A percentile compares a stretch with the other conserved stretches of the same genome.
These are phyloP conservation scores for Mallotus nudiflorus DNA, from an alignment of 345 rosid species.

Conservation along the genomic window DNA sequence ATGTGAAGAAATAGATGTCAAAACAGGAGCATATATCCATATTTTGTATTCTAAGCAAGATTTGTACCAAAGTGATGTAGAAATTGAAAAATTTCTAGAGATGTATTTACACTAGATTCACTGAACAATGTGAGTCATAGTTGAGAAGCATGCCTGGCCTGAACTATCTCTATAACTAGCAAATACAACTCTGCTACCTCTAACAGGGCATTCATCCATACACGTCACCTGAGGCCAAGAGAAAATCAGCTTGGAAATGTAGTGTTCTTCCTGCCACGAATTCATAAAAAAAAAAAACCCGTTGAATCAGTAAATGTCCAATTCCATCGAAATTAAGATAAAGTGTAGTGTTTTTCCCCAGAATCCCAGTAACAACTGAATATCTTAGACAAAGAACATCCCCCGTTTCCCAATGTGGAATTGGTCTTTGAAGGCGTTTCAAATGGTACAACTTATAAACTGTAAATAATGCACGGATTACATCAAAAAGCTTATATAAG, in stretches of 20 bases:
- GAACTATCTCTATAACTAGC: constrained; percentile 20
- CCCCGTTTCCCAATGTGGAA: background rate
- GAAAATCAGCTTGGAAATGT: constrained; percentile 19
- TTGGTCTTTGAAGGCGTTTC: no score
- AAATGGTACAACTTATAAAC: no score
- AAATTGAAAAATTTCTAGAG: background rate
- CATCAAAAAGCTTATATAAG: no score
- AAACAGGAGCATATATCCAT: background rate
- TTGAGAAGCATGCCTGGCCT: constrained; percentile 21
- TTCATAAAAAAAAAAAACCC: background rate
- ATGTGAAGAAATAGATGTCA: background rate
- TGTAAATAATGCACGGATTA: no score
- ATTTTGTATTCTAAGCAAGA: background rate
- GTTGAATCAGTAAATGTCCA: background rate
- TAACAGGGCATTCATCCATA: background rate
- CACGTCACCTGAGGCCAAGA: constrained; percentile 25
- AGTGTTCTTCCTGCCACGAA: constrained; percentile 24
- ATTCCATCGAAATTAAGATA: background rate
- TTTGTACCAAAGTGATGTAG: background rate
- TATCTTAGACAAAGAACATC: background rate
- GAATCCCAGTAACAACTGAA: background rate
- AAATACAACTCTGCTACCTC: constrained; percentile 31
- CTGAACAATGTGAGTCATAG: background rate
- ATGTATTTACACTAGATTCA: background rate
- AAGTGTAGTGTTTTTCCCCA: background rate